Evolutionary conservation across 148 eudicot genomes (phyloP).

Genomic region (Amaranthus palmeri): DNA sequence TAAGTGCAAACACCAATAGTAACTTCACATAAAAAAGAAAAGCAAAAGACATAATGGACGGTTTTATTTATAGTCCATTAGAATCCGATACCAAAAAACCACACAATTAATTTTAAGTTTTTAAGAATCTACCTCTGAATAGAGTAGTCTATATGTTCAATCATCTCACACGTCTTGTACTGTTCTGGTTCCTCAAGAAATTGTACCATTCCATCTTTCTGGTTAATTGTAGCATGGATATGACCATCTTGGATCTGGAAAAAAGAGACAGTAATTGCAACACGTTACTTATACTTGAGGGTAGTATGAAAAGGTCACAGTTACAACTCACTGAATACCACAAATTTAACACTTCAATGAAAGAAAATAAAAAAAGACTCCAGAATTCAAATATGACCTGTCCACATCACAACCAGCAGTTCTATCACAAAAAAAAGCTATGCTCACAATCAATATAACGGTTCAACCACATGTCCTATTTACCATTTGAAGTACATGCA

Average conservation of each 20-base stretch:
- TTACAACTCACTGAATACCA: too few relatives aligned
- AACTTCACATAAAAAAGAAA: too few relatives aligned
- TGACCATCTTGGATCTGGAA: slow-evolving; percentile 82
- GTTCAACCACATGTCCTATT: background rate
- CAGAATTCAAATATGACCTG: background rate
- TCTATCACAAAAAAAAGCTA: background rate
- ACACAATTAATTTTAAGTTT: background rate
- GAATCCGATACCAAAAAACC: too few relatives aligned
- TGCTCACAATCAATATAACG: background rate
- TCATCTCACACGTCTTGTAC: slow-evolving; percentile 89
- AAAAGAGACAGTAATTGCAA: background rate
- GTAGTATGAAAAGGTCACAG: background rate
- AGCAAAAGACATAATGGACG: too few relatives aligned
- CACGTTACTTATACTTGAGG: background rate
- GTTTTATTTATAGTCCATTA: too few relatives aligned
- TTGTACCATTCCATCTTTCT: slow-evolving; percentile 99
- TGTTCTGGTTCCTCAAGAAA: slow-evolving; percentile 96
- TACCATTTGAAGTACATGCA: slow-evolving; percentile 98
- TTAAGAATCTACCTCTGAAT: slow-evolving; percentile 60
- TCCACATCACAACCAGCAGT: background rate
- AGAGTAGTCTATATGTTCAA: slow-evolving; percentile 75
- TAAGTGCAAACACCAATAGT: too few relatives aligned
- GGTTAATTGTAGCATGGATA: slow-evolving; percentile 84
- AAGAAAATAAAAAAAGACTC: background rate
- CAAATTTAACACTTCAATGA: background rate